Percentiles rank a stretch among this genome's conserved stretches.
Evolutionary conservation across 345 rosid genomes (phyloP).

Genomic region (Salix arbutifolia): DNA sequence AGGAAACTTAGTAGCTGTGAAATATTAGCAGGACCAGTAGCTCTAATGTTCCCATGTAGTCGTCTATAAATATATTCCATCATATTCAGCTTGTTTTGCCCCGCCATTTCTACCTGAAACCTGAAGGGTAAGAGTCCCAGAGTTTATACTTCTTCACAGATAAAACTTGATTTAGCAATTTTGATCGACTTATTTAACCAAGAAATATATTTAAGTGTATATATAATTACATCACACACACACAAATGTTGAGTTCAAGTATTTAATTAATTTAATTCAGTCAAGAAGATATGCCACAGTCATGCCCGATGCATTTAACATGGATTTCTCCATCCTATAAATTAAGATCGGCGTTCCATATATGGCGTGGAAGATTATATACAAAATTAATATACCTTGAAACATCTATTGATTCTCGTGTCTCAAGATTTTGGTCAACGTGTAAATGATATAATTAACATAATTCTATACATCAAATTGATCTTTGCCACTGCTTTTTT

Average conservation of each 20-base stretch:
- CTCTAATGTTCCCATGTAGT: conserved; percentile 12
- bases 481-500: not conserved
- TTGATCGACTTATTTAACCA: conserved; percentile 12
- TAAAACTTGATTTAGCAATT: conserved; percentile 24
- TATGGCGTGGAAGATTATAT: not conserved
- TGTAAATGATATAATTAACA: not conserved
- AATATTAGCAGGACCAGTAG: not conserved
- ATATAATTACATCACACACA: not conserved
- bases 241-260: not conserved
- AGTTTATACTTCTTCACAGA: conserved; percentile 16
- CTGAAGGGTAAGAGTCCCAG: conserved; percentile 8
- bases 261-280: not conserved
- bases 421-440: conserved; percentile 34
- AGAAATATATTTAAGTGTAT: not conserved
- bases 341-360: not conserved
- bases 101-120: conserved; percentile 34
- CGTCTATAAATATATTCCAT: conserved; percentile 8
- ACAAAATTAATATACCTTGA: conserved; percentile 4
- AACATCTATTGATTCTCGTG: not conserved
- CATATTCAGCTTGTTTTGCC: conserved; percentile 26
- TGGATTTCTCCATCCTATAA: conserved; percentile 2
- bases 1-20: too few species aligned
- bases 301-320: not conserved
- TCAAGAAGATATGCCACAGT: not conserved
- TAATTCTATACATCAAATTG: not conserved